phyloP scores from a whole-genome alignment of 352 stramenopile genomes.

The Globisporangium solare region DNA sequence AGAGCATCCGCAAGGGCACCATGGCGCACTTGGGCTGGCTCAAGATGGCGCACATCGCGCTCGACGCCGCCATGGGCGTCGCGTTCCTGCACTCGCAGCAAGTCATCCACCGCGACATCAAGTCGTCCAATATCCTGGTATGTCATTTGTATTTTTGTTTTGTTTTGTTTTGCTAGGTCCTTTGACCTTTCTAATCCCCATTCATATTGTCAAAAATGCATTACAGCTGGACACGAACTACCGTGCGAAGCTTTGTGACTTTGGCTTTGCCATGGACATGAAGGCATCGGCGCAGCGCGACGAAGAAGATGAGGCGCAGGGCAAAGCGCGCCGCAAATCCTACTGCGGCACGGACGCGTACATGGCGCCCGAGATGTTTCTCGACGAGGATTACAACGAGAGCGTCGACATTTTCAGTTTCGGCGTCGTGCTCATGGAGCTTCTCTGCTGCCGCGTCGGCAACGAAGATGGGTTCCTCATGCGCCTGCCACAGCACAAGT shows the following conservation, averaged over 20 bases:
- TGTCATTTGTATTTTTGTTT: background rate
- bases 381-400: slow-evolving; percentile 82
- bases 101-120: slow-evolving; percentile 85
- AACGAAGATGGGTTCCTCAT: slow-evolving; percentile 78
- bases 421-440: slow-evolving; percentile 84
- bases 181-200: background rate
- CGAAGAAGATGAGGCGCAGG: slow-evolving; percentile 20
- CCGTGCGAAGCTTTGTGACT: slow-evolving; percentile 80
- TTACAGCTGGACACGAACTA: slow-evolving; percentile 60
- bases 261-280: slow-evolving; percentile 80
- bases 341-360: slow-evolving; percentile 86
- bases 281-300: slow-evolving; percentile 24
- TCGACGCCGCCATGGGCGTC: slow-evolving; percentile 88
- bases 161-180: background rate
- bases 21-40: slow-evolving; percentile 57
- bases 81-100: slow-evolving; percentile 91
- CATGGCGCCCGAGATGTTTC: slow-evolving; percentile 82
- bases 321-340: slow-evolving; percentile 62
- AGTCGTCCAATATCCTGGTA: slow-evolving; percentile 83
- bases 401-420: slow-evolving; percentile 85
- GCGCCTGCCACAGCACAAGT: slow-evolving; percentile 83
- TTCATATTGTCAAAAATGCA: background rate
- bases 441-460: slow-evolving; percentile 73
- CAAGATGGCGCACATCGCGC: slow-evolving; percentile 53
- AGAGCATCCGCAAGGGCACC: slow-evolving; percentile 41